A percentile compares a stretch with the other conserved stretches of the same genome.
Evolutionary conservation across 495 filamentous ascomycete genomes (phyloP).

Genomic region (Trichoderma reesei): DNA sequence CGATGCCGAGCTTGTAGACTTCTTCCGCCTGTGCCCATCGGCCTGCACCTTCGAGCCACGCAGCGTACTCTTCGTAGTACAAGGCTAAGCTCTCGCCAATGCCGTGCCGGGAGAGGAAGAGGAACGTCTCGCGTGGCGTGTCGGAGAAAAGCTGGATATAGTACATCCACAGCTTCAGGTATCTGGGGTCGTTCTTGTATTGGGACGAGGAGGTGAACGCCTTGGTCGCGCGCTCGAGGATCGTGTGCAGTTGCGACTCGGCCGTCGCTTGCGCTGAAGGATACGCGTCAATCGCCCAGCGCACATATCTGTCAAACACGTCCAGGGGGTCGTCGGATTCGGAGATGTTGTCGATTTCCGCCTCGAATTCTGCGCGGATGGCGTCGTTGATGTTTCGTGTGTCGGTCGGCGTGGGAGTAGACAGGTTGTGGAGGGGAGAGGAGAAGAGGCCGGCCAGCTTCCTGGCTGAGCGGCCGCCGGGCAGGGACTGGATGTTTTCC

Average conservation of each 20-base stretch:
- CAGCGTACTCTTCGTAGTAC: conserved; percentile 97
- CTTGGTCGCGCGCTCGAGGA: conserved; percentile 88
- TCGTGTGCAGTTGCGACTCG: conserved; percentile 74
- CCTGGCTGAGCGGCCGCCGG: conserved; percentile 81
- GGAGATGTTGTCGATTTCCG: conserved; percentile 62
- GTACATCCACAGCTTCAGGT: conserved; percentile 85
- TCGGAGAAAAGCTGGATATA: conserved; percentile 92
- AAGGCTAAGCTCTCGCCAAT: conserved; percentile 82
- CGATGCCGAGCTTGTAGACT: conserved; percentile 78
- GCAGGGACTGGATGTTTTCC: conserved; percentile 92
- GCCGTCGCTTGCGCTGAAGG: conserved; percentile 88
- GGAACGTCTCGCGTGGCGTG: conserved; percentile 80
- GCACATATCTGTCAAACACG: conserved; percentile 90
- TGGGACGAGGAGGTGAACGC: conserved; percentile 71
- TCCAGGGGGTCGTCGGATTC: conserved; percentile 95
- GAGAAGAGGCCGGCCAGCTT: conserved; percentile 81
- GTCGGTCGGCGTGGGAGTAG: conserved; percentile 53
- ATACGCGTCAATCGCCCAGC: conserved; percentile 92
- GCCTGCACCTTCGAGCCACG: conserved; percentile 76
- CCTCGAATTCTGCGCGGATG: conserved; percentile 75
- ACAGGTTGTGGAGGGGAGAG: conserved; percentile 42
- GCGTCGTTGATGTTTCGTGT: conserved; percentile 68
- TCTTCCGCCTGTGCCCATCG: conserved; percentile 91
- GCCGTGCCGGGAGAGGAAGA: conserved; percentile 78
- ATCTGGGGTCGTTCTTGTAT: conserved; percentile 92